phyloP scores from a whole-genome alignment of 768 basidiomycete species.

The Gloeostereum incarnatum region DNA sequence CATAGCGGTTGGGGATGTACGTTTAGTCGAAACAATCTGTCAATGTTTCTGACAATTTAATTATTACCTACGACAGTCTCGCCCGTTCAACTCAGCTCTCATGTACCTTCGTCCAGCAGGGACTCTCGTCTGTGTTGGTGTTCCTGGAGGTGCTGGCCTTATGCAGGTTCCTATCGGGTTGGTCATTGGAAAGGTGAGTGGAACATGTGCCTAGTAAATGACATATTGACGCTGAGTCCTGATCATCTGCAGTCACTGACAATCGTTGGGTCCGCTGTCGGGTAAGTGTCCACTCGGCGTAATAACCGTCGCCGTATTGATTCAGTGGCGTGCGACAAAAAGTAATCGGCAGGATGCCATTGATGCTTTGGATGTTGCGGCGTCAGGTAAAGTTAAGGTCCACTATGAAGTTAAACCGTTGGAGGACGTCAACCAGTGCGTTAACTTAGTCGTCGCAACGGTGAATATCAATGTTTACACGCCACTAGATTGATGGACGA shows the following conservation, averaged over 20 bases:
- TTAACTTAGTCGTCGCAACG: neutral
- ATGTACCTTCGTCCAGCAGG: conserved; percentile 65
- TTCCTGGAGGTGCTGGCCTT: conserved; percentile 41
- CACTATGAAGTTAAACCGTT: conserved; percentile 31
- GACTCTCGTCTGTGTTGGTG: conserved; percentile 65
- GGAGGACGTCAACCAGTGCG: conserved; percentile 37
- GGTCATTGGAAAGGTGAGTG: conserved; percentile 23
- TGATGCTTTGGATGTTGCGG: conserved; percentile 72
- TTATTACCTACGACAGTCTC: conserved; percentile 9
- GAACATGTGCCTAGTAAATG: conserved; percentile 1
- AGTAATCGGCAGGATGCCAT: conserved; percentile 71
- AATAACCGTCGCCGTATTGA: neutral
- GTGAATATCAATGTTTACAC: conserved; percentile 11
- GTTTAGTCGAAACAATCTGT: conserved; percentile 7
- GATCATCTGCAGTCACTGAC: conserved; percentile 24
- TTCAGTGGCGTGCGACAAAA: conserved; percentile 3
- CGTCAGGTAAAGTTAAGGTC: conserved; percentile 58
- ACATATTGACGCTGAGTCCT: conserved; percentile 4
- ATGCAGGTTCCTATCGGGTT: conserved; percentile 41
- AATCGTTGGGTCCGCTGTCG: conserved; percentile 31
- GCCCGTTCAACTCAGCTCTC: conserved; percentile 42
- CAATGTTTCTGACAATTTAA: neutral
- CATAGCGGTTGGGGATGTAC: conserved; percentile 44
- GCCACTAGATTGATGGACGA: conserved; percentile 7
- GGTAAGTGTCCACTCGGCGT: conserved; percentile 15